Base-by-base conservation (phyloP, 169 alveolate genomes). In the Plasmodium adleri region DNA sequence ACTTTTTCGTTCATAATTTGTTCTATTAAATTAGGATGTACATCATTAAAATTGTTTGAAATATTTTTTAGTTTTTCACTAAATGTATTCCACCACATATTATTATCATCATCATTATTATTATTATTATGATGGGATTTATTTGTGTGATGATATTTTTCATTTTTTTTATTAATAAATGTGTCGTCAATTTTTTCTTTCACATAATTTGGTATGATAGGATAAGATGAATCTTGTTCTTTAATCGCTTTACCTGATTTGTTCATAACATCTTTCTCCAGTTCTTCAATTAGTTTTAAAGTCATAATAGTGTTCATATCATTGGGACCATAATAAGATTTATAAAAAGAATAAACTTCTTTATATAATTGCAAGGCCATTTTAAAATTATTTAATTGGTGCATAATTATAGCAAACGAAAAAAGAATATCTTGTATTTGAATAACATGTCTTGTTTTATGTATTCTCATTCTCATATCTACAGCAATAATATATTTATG, bases 381-480 rank as follows among this genome's bases (percentile, higher is more conserved):
- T 56, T 92, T 93, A 62, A 94, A 94, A 63, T 95, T 94, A 43
- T 95, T 95, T 24, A 95, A 90, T 70, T 90, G 92, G 88, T 95
- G 97, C 88, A 92, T 94, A 85, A 95, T 88, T 76, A 96, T 94
- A 17, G 96, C 97, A 56, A 95, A 88, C 63, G 97, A 95, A 60
- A 95, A 88, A 49, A 95, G 86, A 24, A 92, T 88, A 64, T 95
- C 96, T 76, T 95, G 97, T 45, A 95, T 95, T 74, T 91, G 71
- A 2, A 95, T 93, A 56, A 93, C 95, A 17, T 92, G 92, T 32
- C 97, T 88, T 45, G 94, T 93, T 89, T 91, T 86, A 64, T 88
- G 93, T 2, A 95, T 93, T 71, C 97, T 88, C 97, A 95, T 95
- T 74, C 94, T 88, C 97, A 95, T 95, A 86, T 95, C 97, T 47